Percentiles rank a stretch among this genome's conserved stretches.
These are phyloP conservation scores for Isatis lusitanica DNA, from an alignment of 441 rosid species.

Conservation along the genomic window DNA sequence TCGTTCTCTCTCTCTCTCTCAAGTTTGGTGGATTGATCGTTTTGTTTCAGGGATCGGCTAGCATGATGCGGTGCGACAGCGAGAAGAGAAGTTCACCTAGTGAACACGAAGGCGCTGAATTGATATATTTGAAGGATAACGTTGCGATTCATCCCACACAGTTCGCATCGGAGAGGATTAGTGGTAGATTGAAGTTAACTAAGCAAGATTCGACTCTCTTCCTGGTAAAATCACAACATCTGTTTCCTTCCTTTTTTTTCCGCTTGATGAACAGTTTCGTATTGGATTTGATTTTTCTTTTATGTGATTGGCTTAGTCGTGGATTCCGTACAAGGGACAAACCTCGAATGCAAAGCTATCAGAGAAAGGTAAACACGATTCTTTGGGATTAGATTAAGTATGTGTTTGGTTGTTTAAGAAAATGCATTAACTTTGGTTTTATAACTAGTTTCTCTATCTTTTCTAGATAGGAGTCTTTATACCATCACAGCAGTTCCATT, in stretches of 20 bases:
- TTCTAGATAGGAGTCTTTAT: constrained; percentile 82
- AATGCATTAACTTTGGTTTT: constrained; percentile 16
- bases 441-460: constrained; percentile 18
- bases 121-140: constrained; percentile 75
- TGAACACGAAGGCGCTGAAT: constrained; percentile 72
- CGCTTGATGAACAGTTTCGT: neutral
- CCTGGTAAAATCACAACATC: constrained; percentile 50
- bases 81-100: constrained; percentile 54
- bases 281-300: neutral
- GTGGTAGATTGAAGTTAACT: constrained; percentile 87
- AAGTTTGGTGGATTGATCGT: constrained; percentile 2
- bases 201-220: constrained; percentile 75
- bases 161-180: constrained; percentile 85
- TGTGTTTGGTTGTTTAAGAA: neutral
- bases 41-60: constrained; percentile 61
- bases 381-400: neutral
- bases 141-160: constrained; percentile 95
- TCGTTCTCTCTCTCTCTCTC: neutral
- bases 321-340: constrained; percentile 92
- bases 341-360: constrained; percentile 62
- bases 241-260: neutral
- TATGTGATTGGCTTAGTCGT: constrained; percentile 50
- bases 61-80: constrained; percentile 65
- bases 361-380: constrained; percentile 66
- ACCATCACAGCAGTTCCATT: constrained; percentile 82